Evolutionary conservation across 1,139 yeast genomes (phyloP), one percentile per base, ranked within the genome.

Genomic region (Yamadazyma oceani): DNA sequence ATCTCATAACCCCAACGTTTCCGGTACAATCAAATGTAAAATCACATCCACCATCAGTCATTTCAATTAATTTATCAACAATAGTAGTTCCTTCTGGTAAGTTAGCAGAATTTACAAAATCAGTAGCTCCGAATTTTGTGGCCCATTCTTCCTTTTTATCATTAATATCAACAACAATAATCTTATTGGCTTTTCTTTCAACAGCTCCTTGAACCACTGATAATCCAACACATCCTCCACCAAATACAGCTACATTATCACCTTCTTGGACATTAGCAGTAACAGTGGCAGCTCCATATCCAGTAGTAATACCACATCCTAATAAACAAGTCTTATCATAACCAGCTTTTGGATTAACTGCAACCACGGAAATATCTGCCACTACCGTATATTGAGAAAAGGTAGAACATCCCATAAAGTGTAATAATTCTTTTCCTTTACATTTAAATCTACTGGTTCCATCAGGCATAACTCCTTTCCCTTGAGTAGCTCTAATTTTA

Each of bases 281-380:
- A 68, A 87, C 85, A 51, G 87, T 78, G 38, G 97, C 98, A 38
- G 98, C 96, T 64, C 98, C 98, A 62, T 86, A 88, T 48, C 98
- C 98, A 38, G 98, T 92, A 45, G 98, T 92, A 58, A 92, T 88
- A 71, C 98, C 98, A 64, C 98, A 92, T 33, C 98, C 98, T 53
- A 94, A 78, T 63, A 92, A 70, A 73, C 97, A 90, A 33, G 94
- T 85, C 59, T 83, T 80, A 57, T 88, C 96, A 57, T 82, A 74
- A 45, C 87, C 85, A 39, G 96, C 97, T 47, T 78, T 66, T 42
- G 83, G 82, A 62, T 88, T 82, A 46, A 92, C 89, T 13, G 96
- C 94, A 41, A 90, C 98, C 25, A 90, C 89, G n/a, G 97, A 88
- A 45, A 92, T 92, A 60, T 92, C 98, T 33, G 97, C 96, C 32